Base-by-base conservation (phyloP, 495 filamentous ascomycete genomes). In the Patellaria atrata region DNA sequence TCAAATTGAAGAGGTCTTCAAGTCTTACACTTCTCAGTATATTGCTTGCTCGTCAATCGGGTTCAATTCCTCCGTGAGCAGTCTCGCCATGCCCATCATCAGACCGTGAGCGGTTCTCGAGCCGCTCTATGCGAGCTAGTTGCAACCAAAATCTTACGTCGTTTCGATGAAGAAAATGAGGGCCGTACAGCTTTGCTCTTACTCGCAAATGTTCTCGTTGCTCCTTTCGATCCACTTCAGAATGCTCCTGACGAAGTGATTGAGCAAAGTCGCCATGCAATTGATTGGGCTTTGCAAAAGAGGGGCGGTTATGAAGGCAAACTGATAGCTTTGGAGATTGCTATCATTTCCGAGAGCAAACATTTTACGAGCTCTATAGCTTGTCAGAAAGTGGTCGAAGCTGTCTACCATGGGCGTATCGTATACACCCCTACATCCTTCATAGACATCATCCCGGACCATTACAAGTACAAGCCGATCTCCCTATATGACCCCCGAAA, bases 161-260 rank as follows among this genome's bases (percentile, higher is more conserved):
- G 72, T 12, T 78, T 69, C 39, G 68, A 78, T 44, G 77, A 82
- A 47, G 72, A 79, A 23, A 65, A 72, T 40, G 61, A 70, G 17
- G 75, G 71, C 10, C 64, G 63, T 1, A 47, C 64, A 13, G 73
- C 73, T 3, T 58, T 82, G 14, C 60, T 81, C n/a, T 58, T 75
- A 6, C 58, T 82, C 12, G 66, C 75, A 2, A 74, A 79, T 27
- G 72, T 80, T n/a, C 59, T 82, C 22, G 70, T 82, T 31, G 71
- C 75, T 16, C 72, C 74, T 11, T 82, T 82, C 44, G 70, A 79
- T 40, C 77, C 77, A 4, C 80, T 82, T 38, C 74, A 78, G 42
- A 66, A 68, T 27, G 75, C 73, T 2, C 77, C 77, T 2, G 44
- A 54, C 8, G 67, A 75, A 33, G 56, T 79, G 22, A 50, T 64